Evolutionary conservation across 2,329 filamentous ascomycete genomes (phyloP).

Genomic region (Capronia americana): DNA sequence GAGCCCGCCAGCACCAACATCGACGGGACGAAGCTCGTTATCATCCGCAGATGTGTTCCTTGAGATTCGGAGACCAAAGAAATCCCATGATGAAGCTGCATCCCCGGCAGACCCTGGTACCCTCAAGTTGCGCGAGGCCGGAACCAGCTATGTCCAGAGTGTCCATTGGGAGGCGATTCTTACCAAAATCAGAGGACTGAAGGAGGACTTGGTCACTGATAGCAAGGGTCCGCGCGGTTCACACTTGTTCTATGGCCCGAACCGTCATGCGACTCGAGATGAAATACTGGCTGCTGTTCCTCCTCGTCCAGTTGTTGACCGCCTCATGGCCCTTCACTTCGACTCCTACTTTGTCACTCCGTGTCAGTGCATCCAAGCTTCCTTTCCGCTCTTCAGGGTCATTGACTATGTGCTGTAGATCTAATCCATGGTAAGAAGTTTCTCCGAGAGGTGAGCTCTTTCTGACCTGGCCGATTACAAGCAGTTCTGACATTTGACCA

Average conservation of each 20-base stretch:
- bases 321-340: slow-evolving; percentile 41
- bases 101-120: slow-evolving; percentile 40
- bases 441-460: slow-evolving; percentile 41
- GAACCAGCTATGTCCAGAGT: slow-evolving; percentile 43
- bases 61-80: slow-evolving; percentile 32
- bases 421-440: slow-evolving; percentile 42
- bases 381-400: slow-evolving; percentile 31
- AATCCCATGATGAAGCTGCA: slow-evolving; percentile 36
- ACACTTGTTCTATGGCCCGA: slow-evolving; percentile 41
- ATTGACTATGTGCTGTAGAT: slow-evolving; percentile 40
- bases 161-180: slow-evolving; percentile 45
- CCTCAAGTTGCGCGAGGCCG: slow-evolving; percentile 40
- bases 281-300: slow-evolving; percentile 43
- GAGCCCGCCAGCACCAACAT: slow-evolving; percentile 32
- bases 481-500: slow-evolving; percentile 42
- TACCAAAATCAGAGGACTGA: slow-evolving; percentile 41
- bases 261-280: slow-evolving; percentile 40
- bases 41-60: slow-evolving; percentile 36
- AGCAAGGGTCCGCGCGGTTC: slow-evolving; percentile 36
- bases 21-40: slow-evolving; percentile 28
- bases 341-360: slow-evolving; percentile 40
- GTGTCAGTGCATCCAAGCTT: slow-evolving; percentile 38
- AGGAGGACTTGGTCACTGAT: slow-evolving; percentile 38
- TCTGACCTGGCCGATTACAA: slow-evolving; percentile 34
- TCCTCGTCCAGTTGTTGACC: slow-evolving; percentile 41